Evolutionary conservation across 306 rosid genomes (phyloP).

Genomic region (Vicia faba): DNA sequence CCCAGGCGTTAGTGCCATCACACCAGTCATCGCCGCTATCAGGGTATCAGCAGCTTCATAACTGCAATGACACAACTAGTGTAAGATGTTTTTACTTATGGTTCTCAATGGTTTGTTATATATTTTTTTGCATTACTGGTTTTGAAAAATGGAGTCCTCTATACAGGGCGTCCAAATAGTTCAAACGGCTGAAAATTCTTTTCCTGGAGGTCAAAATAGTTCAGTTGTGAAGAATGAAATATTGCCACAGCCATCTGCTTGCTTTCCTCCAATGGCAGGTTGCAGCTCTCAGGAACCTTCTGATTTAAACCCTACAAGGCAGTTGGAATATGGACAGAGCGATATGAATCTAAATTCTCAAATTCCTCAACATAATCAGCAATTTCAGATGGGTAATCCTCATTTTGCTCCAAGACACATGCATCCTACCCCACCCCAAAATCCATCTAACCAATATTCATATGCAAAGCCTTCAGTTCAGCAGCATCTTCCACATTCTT

Average conservation of each 20-base stretch:
- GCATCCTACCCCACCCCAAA: slow-evolving; percentile 72
- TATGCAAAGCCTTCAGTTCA: slow-evolving; percentile 68
- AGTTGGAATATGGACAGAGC: slow-evolving; percentile 71
- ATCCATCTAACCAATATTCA: slow-evolving; percentile 72
- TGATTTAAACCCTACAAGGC: slow-evolving; percentile 69
- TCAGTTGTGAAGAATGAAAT: slow-evolving; percentile 57
- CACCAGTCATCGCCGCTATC: slow-evolving; percentile 68
- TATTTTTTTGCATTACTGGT: slow-evolving; percentile 21
- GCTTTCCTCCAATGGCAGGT: slow-evolving; percentile 58
- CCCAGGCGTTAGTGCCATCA: slow-evolving; percentile 60
- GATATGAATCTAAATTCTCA: slow-evolving; percentile 66
- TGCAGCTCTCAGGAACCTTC: slow-evolving; percentile 75
- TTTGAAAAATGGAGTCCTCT: slow-evolving; percentile 22
- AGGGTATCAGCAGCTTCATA: slow-evolving; percentile 73
- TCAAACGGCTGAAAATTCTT: slow-evolving; percentile 69
- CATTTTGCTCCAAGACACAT: slow-evolving; percentile 67
- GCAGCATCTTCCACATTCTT: slow-evolving; percentile 78
- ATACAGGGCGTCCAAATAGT: slow-evolving; percentile 78
- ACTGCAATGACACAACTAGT: slow-evolving; percentile 55
- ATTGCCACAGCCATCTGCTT: slow-evolving; percentile 61
- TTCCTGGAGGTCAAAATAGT: slow-evolving; percentile 64
- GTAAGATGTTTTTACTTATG: slow-evolving; percentile 51
- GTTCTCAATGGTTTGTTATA: slow-evolving; percentile 7
- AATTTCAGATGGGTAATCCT: slow-evolving; percentile 70
- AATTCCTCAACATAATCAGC: slow-evolving; percentile 72